Conservation (phyloP, 164 flowering plant genomes). For the Magnolia changhungtana region DNA sequence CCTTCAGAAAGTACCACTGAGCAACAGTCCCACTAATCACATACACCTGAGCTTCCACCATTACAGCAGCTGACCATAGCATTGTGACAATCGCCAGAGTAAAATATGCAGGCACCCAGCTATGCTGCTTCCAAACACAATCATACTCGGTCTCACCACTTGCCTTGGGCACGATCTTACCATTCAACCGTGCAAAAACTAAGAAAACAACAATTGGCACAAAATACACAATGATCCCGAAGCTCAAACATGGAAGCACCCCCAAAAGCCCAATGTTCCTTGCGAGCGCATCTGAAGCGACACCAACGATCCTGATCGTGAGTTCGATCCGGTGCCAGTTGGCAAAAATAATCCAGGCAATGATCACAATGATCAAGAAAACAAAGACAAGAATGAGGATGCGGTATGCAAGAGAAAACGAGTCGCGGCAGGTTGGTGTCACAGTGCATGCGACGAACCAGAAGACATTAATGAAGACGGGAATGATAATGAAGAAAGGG, state of each 20-base stretch:
- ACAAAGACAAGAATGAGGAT: conserved; percentile 66
- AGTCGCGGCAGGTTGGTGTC: conserved; percentile 51
- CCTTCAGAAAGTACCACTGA: conserved; percentile 92
- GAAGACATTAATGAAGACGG: conserved; percentile 63
- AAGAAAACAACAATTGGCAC: conserved; percentile 83
- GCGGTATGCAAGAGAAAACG: conserved; percentile 63
- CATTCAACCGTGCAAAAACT: conserved; percentile 72
- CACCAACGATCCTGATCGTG: conserved; percentile 61
- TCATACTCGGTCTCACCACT: conserved; percentile 39
- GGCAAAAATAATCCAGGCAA: conserved; percentile 72
- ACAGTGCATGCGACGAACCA: conserved; percentile 94
- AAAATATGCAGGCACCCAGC: conserved; percentile 95
- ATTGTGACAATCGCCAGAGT: conserved; percentile 79
- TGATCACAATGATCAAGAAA: conserved; percentile 59
- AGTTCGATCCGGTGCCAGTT: conserved; percentile 86
- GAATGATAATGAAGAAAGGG: conserved; percentile 33
- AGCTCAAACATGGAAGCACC: conserved; percentile 58
- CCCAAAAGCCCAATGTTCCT: conserved; percentile 65
- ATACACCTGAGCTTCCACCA: conserved; percentile 55
- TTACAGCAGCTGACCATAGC: conserved; percentile 72
- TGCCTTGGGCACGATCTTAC: conserved; percentile 53
- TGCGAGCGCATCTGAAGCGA: conserved; percentile 69
- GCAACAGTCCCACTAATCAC: conserved; percentile 36
- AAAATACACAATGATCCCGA: conserved; percentile 56
- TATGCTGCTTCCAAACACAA: conserved; percentile 88